phyloP scores from a whole-genome alignment of 805 yeast species.

The Wickerhamomyces chambardii region DNA sequence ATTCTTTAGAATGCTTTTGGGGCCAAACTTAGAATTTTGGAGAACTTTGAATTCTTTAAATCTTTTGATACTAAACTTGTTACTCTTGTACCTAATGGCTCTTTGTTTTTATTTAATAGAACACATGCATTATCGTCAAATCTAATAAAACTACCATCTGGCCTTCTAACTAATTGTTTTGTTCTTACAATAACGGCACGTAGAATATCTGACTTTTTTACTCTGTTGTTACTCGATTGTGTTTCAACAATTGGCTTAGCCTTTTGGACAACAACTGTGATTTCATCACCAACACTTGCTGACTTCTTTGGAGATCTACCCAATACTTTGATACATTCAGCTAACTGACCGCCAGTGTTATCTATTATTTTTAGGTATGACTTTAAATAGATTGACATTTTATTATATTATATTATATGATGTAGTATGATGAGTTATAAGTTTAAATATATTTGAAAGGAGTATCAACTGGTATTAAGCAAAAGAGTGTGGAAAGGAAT shows the following conservation, averaged over 20 bases:
- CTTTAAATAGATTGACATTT: conserved; percentile 56
- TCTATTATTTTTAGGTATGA: conserved; percentile 85
- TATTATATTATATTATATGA: no score
- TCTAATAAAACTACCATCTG: conserved; percentile 78
- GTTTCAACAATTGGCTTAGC: conserved; percentile 65
- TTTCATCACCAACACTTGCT: conserved; percentile 84
- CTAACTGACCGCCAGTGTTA: conserved; percentile 91
- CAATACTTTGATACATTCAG: conserved; percentile 91
- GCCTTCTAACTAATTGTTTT: conserved; percentile 62
- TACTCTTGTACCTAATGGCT: conserved; percentile 92
- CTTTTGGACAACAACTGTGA: conserved; percentile 90
- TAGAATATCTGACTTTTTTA: conserved; percentile 90
- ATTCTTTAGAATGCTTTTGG: conserved; percentile 72
- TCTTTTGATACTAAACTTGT: conserved; percentile 88
- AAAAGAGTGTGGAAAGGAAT: no score
- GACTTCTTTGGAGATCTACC: conserved; percentile 80
- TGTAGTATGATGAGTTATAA: no score
- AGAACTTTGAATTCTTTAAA: conserved; percentile 71
- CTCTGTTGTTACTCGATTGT: conserved; percentile 64
- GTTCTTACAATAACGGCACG: conserved; percentile 96
- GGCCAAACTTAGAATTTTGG: conserved; percentile 84
- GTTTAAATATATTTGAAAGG: no score
- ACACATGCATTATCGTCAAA: conserved; percentile 98
- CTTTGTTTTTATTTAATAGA: conserved; percentile 82
- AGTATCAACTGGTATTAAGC: no score